phyloP scores from a whole-genome alignment of 2,329 filamentous ascomycete genomes.

The Fonsecaea pugnacius region DNA sequence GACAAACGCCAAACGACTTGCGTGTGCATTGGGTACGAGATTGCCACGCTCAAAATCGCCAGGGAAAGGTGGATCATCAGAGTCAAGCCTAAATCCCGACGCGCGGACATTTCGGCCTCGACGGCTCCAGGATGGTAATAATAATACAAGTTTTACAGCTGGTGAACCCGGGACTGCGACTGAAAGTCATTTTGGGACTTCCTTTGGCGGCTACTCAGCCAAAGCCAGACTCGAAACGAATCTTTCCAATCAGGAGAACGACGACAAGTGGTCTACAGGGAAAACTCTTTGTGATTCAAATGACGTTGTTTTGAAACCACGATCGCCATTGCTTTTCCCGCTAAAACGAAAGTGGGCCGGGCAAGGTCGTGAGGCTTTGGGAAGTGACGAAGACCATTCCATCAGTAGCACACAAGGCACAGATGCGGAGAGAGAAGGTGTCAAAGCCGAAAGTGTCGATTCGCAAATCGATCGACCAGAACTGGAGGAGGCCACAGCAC shows the following conservation, averaged over 20 bases:
- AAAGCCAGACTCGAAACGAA: background rate
- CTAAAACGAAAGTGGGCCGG: conserved; percentile 12
- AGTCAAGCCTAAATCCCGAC: conserved; percentile 15
- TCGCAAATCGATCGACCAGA: background rate
- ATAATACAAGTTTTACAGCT: background rate
- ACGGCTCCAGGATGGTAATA: conserved; percentile 10
- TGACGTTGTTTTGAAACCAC: background rate
- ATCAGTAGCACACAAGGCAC: background rate
- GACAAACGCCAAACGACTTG: conserved; percentile 6
- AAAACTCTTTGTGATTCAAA: background rate
- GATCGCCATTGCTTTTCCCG: background rate
- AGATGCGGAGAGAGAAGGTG: background rate
- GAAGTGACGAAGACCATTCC: background rate
- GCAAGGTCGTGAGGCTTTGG: conserved; percentile 2
- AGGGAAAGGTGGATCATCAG: conserved; percentile 3
- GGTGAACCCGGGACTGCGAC: background rate
- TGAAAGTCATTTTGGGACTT: background rate
- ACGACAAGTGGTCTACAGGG: background rate
- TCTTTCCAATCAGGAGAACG: conserved; percentile 9
- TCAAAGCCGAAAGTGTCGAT: background rate
- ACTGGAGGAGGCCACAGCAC: background rate
- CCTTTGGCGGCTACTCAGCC: background rate
- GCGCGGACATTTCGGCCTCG: conserved; percentile 13
- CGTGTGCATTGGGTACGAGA: conserved; percentile 3
- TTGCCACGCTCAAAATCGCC: conserved; percentile 13